Evolutionary conservation across 2,329 filamentous ascomycete genomes (phyloP), one percentile per base, ranked within the genome.

Genomic region (Diplodia seriata): DNA sequence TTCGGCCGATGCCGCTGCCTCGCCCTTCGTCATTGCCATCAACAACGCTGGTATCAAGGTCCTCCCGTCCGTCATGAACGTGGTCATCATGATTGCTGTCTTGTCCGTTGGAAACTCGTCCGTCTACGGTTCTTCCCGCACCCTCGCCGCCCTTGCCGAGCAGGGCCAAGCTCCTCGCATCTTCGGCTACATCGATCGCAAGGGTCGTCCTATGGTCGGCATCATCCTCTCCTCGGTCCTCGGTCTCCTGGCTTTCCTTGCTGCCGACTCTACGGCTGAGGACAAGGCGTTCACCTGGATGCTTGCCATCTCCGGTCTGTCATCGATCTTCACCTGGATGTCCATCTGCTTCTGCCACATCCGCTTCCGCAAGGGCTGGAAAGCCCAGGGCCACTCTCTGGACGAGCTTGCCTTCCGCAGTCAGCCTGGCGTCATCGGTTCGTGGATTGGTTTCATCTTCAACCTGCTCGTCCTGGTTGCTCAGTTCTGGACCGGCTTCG

Each of bases 11-110:
- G 87, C 90, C 50, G 87, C 88, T 36, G 91, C 93, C 1, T 97
- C 93, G 2, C 94, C 94, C 2, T 97, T 97, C 77, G 94, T 97
- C 73, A 96, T 97, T 74, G 92, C 94, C 70, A 97, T 97, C 73
- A 84, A 91, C 72, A 91, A 93, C 70, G 93, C 93, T 1, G 90
- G 92, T 9, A 97, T 97, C 73, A 81, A 87, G 53, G 89, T 90
- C 2, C 86, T 97, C 2, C 92, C 93, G 1, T 94, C 91, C 0
- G 86, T 97, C 66, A 96, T 97, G 91, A 97, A 98, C 79, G 89
- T 88, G 20, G 93, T 97, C 70, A 97, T 97, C 77, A 88, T 97
- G 76, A 88, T 97, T 70, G 91, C 94, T 29, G 93, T 97, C 26
- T 82, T 97, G 29, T 96, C 92, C 0, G 94, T 97, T 69, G 93